These are phyloP conservation scores for Blastocystis sp. DNA, from an alignment of 352 stramenopile species.

Conservation along the genomic window DNA sequence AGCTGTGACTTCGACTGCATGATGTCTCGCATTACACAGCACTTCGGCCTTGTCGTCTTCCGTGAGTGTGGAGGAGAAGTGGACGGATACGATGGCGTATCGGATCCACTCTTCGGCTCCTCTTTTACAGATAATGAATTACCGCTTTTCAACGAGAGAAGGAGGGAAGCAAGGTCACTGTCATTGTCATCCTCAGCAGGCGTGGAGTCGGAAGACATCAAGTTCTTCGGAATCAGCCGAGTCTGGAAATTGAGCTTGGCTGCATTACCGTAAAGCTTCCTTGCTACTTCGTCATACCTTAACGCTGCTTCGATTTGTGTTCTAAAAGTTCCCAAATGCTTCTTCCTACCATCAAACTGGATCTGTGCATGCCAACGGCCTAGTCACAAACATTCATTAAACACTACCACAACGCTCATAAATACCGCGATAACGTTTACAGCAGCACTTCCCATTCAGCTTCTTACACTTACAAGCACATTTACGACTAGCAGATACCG, in stretches of 20 bases:
- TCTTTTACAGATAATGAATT: background rate
- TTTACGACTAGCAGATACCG: background rate
- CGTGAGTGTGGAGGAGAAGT: background rate
- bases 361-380: conserved; percentile 49
- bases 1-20: background rate
- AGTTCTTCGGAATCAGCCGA: background rate
- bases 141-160: background rate
- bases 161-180: background rate
- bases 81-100: background rate
- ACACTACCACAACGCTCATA: background rate
- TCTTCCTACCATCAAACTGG: conserved; percentile 41
- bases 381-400: background rate
- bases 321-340: conserved; percentile 31
- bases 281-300: conserved; percentile 9
- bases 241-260: conserved; percentile 25
- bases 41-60: background rate
- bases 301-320: conserved; percentile 16
- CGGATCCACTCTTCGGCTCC: background rate
- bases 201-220: background rate
- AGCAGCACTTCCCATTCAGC: background rate
- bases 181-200: background rate
- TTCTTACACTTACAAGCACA: background rate
- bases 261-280: background rate
- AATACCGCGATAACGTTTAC: conserved; percentile 23
- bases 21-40: background rate